phyloP scores from a whole-genome alignment of 768 basidiomycete genomes.

The Trametes sanguinea region DNA sequence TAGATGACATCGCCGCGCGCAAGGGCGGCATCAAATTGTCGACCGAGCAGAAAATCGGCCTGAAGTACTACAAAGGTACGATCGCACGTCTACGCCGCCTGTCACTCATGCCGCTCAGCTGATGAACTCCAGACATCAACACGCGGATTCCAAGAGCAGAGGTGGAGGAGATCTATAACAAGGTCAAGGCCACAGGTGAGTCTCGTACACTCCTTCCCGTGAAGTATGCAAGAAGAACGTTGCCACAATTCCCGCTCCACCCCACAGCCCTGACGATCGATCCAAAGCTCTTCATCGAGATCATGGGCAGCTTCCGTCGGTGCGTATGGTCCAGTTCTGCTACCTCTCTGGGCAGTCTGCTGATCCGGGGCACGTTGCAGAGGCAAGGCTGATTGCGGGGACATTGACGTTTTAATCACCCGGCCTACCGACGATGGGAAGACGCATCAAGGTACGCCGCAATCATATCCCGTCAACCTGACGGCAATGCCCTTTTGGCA shows the following conservation, averaged over 20 bases:
- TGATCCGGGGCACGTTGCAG: conserved; percentile 38
- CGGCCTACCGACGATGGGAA: conserved; percentile 69
- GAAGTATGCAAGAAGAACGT: no score
- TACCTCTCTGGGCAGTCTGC: not conserved
- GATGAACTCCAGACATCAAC: conserved; percentile 64
- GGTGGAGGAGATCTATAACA: conserved; percentile 69
- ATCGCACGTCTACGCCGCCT: not conserved
- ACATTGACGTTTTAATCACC: conserved; percentile 89
- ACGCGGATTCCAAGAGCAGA: conserved; percentile 83
- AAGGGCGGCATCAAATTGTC: conserved; percentile 65
- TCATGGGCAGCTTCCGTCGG: conserved; percentile 93
- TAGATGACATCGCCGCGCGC: conserved; percentile 68
- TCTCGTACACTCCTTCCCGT: not conserved
- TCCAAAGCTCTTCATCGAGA: conserved; percentile 68
- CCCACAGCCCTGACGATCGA: conserved; percentile 68
- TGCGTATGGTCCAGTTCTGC: conserved; percentile 26
- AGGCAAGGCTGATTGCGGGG: conserved; percentile 82
- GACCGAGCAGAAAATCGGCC: conserved; percentile 62
- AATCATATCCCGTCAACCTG: no score
- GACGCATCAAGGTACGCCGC: conserved; percentile 63
- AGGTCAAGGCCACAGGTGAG: conserved; percentile 72
- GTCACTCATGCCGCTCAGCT: not conserved
- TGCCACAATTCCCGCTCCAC: not conserved
- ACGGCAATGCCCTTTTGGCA: no score
- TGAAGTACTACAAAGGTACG: conserved; percentile 70